These are phyloP conservation scores for Xanthoconium separans DNA, from an alignment of 1,284 basidiomycete genomes.

Conservation along the genomic window DNA sequence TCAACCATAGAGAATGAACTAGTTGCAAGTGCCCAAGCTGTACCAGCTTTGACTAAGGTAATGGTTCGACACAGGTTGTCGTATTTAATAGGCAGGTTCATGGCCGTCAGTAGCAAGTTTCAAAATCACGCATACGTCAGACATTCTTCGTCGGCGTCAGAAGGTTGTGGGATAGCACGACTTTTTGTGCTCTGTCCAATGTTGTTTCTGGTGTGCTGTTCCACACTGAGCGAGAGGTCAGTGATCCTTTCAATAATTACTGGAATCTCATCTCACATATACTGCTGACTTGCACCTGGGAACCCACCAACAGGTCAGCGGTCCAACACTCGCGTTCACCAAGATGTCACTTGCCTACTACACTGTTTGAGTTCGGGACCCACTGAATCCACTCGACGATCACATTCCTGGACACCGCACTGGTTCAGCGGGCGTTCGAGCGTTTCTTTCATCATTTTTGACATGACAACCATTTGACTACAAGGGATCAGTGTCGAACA, in stretches of 20 bases:
- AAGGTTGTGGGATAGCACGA: constrained; percentile 36
- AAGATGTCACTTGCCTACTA: constrained; percentile 10
- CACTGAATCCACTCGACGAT: constrained; percentile 12
- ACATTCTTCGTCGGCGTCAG: constrained; percentile 10
- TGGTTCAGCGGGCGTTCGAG: constrained; percentile 30
- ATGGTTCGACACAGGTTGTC: too few species aligned
- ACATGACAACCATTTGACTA: constrained; percentile 31
- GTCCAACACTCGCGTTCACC: not conserved
- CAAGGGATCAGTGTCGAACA: not conserved
- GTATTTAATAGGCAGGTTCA: too few species aligned
- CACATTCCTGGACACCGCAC: constrained; percentile 33
- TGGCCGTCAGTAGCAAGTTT: too few species aligned
- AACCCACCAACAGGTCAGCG: not conserved
- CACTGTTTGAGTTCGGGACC: constrained; percentile 35
- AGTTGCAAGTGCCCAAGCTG: too few species aligned
- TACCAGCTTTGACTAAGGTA: too few species aligned
- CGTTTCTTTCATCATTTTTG: constrained; percentile 25
- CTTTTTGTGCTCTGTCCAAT: constrained; percentile 38
- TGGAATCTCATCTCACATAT: constrained; percentile 33
- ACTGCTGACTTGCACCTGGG: constrained; percentile 39
- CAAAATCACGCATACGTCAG: not conserved
- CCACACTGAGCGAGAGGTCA: constrained; percentile 31
- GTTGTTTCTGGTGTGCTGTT: constrained; percentile 35
- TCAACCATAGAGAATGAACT: too few species aligned
- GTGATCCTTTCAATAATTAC: not conserved